phyloP scores from a whole-genome alignment of 352 stramenopile species.

The Phytophthora pinifolia region DNA sequence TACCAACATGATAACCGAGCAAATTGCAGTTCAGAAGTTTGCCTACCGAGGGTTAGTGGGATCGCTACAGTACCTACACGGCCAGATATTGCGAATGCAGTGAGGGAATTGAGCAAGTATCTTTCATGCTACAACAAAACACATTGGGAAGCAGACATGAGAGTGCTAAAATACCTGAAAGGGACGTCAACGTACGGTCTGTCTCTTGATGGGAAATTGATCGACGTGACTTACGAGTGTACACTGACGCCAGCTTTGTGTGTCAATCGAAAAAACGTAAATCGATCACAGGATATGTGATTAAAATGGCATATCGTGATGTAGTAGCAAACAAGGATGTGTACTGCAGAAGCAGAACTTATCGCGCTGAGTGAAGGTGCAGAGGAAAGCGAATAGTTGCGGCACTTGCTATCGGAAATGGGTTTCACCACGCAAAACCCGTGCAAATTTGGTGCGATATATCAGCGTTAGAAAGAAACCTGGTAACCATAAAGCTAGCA shows the following conservation, averaged over 20 bases:
- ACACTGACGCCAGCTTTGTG: background rate
- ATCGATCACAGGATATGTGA: background rate
- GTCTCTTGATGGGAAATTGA: too few species aligned
- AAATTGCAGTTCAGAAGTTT: too few species aligned
- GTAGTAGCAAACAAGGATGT: conserved; percentile 2
- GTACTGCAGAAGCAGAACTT: conserved; percentile 1
- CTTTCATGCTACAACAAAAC: too few species aligned
- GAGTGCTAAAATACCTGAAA: too few species aligned
- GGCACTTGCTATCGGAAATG: background rate
- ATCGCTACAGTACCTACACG: too few species aligned
- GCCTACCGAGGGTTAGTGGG: too few species aligned
- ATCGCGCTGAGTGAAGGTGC: conserved; percentile 1
- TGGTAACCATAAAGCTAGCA: background rate
- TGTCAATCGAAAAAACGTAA: conserved; percentile 7
- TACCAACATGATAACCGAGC: too few species aligned
- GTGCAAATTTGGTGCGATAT: conserved; percentile 3
- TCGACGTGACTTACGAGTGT: too few species aligned
- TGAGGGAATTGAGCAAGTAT: too few species aligned
- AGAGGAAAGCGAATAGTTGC: background rate
- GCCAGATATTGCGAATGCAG: too few species aligned
- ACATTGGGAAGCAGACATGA: too few species aligned
- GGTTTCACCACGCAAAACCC: background rate
- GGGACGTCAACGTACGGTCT: too few species aligned
- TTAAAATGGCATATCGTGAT: background rate
- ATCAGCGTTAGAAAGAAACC: background rate